These are phyloP conservation scores for Metarhizium sp. DNA, from an alignment of 2,329 filamentous ascomycete genomes.

Conservation along the genomic window DNA sequence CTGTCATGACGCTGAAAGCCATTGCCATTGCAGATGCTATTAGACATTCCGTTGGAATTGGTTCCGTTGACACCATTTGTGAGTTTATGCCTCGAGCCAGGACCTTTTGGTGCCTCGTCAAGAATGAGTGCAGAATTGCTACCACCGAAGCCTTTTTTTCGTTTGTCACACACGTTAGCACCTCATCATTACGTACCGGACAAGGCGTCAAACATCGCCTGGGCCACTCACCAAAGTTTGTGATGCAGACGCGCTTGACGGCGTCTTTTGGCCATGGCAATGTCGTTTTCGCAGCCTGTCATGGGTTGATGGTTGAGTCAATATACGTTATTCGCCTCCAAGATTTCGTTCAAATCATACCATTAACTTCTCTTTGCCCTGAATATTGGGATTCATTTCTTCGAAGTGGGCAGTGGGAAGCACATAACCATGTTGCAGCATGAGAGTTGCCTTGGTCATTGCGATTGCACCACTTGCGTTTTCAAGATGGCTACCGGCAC, in stretches of 20 bases:
- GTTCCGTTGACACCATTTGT: neutral
- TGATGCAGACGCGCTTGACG: slow-evolving; percentile 12
- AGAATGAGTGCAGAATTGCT: slow-evolving; percentile 14
- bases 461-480: slow-evolving; percentile 15
- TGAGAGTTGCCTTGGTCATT: slow-evolving; percentile 18
- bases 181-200: too few relatives aligned
- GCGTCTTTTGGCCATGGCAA: slow-evolving; percentile 13
- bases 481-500: slow-evolving; percentile 14
- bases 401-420: slow-evolving; percentile 17
- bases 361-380: slow-evolving; percentile 4
- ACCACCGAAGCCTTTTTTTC: slow-evolving; percentile 10
- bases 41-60: neutral
- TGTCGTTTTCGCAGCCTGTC: neutral
- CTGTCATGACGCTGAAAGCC: too few relatives aligned
- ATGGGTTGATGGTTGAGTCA: too few relatives aligned
- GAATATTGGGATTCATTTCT: slow-evolving; percentile 11
- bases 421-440: slow-evolving; percentile 15
- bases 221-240: slow-evolving; percentile 13
- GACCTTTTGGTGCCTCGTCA: neutral
- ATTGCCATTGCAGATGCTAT: too few relatives aligned
- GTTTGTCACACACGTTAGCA: too few relatives aligned
- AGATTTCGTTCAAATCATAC: slow-evolving; percentile 3
- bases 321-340: too few relatives aligned
- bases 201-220: too few relatives aligned
- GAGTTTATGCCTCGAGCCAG: too few relatives aligned